Evolutionary conservation across 2,329 filamentous ascomycete genomes (phyloP).

Genomic region (Aciculosporium take): DNA sequence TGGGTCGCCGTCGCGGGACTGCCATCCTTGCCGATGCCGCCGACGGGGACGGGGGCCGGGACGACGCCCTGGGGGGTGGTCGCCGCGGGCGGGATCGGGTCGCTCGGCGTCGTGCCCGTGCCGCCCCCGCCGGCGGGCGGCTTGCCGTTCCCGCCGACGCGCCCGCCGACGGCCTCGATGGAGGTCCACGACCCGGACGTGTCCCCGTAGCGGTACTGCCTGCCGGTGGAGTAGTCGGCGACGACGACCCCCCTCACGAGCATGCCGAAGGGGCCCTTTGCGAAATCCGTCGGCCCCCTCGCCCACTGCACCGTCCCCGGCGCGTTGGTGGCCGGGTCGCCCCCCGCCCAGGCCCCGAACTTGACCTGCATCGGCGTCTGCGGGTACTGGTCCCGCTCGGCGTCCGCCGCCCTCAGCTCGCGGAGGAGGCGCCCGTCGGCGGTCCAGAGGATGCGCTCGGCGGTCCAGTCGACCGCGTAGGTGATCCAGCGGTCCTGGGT

Average conservation of each 20-base stretch:
- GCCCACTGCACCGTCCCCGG: slow-evolving; percentile 83
- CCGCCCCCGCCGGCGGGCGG: no score
- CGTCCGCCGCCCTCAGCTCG: slow-evolving; percentile 54
- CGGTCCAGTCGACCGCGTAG: slow-evolving; percentile 87
- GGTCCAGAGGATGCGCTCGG: slow-evolving; percentile 71
- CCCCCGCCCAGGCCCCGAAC: slow-evolving; percentile 83
- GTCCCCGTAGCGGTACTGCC: slow-evolving; percentile 69
- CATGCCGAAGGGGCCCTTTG: slow-evolving; percentile 75
- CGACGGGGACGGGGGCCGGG: slow-evolving; percentile 54
- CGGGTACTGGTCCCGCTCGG: slow-evolving; percentile 65
- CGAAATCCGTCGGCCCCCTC: slow-evolving; percentile 71
- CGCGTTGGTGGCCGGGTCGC: slow-evolving; percentile 59
- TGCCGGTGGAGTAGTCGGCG: slow-evolving; percentile 87
- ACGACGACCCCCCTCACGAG: slow-evolving; percentile 60
- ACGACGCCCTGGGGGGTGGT: slow-evolving; percentile 48
- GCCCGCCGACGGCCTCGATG: slow-evolving; percentile 67
- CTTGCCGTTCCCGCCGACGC: slow-evolving; percentile 55
- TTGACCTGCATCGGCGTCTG: slow-evolving; percentile 94
- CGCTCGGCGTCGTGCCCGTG: slow-evolving; percentile 33
- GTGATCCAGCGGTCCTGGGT: slow-evolving; percentile 69
- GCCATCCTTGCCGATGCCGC: slow-evolving; percentile 47
- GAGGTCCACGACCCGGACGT: slow-evolving; percentile 65
- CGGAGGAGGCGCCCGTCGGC: slow-evolving; percentile 67
- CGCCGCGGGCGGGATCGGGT: slow-evolving; percentile 43
- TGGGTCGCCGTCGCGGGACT: slow-evolving; percentile 38